Percentiles rank a stretch among this genome's conserved stretches.
Evolutionary conservation across 495 filamentous ascomycete genomes (phyloP).

Genomic region (Aspergillus bridgeri): DNA sequence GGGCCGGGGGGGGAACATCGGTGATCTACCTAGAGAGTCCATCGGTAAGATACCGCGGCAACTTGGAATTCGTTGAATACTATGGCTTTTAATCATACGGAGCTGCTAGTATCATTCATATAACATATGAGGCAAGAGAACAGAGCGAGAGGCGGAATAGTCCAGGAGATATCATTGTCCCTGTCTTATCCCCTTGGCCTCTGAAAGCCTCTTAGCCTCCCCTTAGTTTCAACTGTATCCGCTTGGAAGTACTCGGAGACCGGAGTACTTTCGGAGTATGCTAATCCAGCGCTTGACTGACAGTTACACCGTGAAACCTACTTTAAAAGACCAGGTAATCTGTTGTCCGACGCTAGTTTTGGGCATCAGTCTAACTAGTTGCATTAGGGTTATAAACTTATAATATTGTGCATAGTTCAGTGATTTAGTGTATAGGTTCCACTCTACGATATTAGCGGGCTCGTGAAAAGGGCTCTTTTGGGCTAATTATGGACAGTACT

Average conservation of each 20-base stretch:
- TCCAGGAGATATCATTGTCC: not conserved
- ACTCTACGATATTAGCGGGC: conserved; percentile 1
- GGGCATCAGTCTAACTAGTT: conserved; percentile 1
- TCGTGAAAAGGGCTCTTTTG: not conserved
- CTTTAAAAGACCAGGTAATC: not conserved
- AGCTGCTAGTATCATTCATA: not conserved
- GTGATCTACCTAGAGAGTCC: conserved; percentile 1
- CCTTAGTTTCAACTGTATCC: not conserved
- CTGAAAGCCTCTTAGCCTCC: not conserved
- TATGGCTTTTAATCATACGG: not conserved
- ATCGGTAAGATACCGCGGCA: not conserved
- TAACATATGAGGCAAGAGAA: not conserved
- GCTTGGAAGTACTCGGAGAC: not conserved
- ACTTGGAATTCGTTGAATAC: not conserved
- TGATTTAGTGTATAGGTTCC: not conserved
- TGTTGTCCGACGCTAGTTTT: conserved; percentile 1
- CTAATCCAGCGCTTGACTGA: not conserved
- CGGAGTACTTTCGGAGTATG: not conserved
- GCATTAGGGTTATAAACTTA: not conserved
- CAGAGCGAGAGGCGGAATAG: not conserved
- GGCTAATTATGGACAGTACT: conserved; percentile 1
- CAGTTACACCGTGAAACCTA: not conserved
- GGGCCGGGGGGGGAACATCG: not conserved
- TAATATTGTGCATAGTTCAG: not conserved
- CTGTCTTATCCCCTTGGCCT: not conserved